Percentiles rank a stretch among this genome's conserved stretches.
Evolutionary conservation across 148 eudicot species (phyloP).

Genomic region (Vaccinium darrowii): DNA sequence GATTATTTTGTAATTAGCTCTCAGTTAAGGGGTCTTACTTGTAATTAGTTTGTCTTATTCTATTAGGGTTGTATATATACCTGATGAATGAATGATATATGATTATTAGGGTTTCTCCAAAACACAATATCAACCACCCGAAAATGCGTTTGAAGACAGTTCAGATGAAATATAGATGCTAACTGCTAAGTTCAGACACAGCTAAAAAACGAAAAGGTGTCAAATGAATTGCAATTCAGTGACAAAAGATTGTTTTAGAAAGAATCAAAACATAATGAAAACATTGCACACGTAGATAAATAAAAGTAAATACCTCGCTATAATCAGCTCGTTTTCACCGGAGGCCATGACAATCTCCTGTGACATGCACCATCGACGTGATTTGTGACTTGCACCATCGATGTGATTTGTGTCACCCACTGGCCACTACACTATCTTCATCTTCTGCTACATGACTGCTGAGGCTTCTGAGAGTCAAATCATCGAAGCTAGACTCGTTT

Average conservation of each 20-base stretch:
- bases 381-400: not conserved
- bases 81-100: too few species aligned
- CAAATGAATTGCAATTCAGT: not conserved
- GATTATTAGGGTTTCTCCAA: too few species aligned
- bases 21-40: too few species aligned
- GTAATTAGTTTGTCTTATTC: too few species aligned
- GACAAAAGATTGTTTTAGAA: not conserved
- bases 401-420: slow-evolving; percentile 17
- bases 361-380: slow-evolving; percentile 4
- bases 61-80: too few species aligned
- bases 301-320: not conserved
- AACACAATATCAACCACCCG: not conserved
- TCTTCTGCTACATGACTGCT: slow-evolving; percentile 34
- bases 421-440: slow-evolving; percentile 24
- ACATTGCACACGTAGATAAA: not conserved
- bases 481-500: slow-evolving; percentile 58
- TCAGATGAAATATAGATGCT: not conserved
- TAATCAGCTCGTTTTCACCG: slow-evolving; percentile 33
- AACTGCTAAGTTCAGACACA: not conserved
- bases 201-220: not conserved
- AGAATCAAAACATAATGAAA: not conserved
- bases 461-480: slow-evolving; percentile 41
- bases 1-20: too few species aligned
- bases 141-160: not conserved
- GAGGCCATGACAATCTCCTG: slow-evolving; percentile 73